A percentile compares a stretch with the other conserved stretches of the same genome.
phyloP scores from a whole-genome alignment of 2,329 filamentous ascomycete species.

The Tolypocladium tropicale region DNA sequence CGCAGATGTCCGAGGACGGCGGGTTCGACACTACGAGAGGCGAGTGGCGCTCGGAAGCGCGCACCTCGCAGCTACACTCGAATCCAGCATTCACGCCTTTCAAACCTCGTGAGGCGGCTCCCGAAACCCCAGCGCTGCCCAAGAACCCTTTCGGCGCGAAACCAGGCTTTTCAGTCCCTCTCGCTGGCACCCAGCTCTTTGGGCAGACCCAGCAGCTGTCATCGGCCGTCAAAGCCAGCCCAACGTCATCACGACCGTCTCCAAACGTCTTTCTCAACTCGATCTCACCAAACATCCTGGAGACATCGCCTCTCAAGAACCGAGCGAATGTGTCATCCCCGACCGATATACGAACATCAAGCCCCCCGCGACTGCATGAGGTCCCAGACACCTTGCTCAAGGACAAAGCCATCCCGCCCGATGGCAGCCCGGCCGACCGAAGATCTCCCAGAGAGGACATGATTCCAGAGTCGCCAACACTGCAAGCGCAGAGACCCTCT shows the following conservation, averaged over 20 bases:
- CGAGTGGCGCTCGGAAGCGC: conserved; percentile 25
- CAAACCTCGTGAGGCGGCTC: conserved; percentile 14
- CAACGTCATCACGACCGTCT: conserved; percentile 48
- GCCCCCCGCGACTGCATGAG: conserved; percentile 24
- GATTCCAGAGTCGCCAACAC: conserved; percentile 26
- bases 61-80: conserved; percentile 21
- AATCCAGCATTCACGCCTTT: conserved; percentile 19
- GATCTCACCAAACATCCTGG: conserved; percentile 33
- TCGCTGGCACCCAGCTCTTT: conserved; percentile 41
- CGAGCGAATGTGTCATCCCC: conserved; percentile 37
- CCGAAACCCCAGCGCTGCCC: conserved; percentile 39
- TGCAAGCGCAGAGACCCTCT: conserved; percentile 11
- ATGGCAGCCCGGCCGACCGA: conserved; percentile 16
- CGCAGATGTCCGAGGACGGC: conserved; percentile 31
- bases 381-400: conserved; percentile 16
- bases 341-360: conserved; percentile 28
- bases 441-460: conserved; percentile 17
- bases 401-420: conserved; percentile 6
- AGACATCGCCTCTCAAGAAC: conserved; percentile 39
- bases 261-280: conserved; percentile 35
- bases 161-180: conserved; percentile 20
- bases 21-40: conserved; percentile 27
- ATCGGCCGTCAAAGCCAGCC: conserved; percentile 41
- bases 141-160: conserved; percentile 37
- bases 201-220: conserved; percentile 43